phyloP scores from a whole-genome alignment of 2,329 filamentous ascomycete genomes.

The Pseudonectria foliicola region DNA sequence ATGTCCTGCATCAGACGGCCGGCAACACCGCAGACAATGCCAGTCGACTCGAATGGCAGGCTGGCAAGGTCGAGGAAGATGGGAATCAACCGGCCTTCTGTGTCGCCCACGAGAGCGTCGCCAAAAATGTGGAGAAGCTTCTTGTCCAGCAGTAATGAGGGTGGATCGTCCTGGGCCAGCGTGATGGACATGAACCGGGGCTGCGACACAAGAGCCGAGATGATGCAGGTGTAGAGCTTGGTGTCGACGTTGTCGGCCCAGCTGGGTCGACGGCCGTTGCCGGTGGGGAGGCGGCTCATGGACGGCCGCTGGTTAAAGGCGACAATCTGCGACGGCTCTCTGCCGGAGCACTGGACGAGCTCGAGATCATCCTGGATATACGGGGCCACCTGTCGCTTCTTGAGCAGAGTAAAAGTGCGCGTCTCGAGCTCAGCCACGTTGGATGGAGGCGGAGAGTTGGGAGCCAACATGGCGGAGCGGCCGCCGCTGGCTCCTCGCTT shows the following conservation, averaged over 20 bases:
- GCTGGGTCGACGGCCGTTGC: constrained; percentile 28
- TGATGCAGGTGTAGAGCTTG: constrained; percentile 55
- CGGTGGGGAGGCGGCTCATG: constrained; percentile 31
- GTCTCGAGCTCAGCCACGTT: constrained; percentile 72
- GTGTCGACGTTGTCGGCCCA: constrained; percentile 58
- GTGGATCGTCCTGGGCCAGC: constrained; percentile 64
- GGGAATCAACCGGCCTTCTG: constrained; percentile 66
- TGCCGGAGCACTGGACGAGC: constrained; percentile 76
- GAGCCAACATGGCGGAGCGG: constrained; percentile 38
- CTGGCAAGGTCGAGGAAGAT: constrained; percentile 81
- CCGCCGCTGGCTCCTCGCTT: constrained; percentile 18
- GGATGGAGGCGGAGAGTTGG: constrained; percentile 68
- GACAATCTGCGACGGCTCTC: constrained; percentile 36
- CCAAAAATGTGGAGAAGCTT: constrained; percentile 58
- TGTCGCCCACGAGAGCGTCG: constrained; percentile 69
- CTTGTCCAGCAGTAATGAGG: constrained; percentile 66
- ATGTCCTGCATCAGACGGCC: constrained; percentile 72
- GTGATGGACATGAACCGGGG: constrained; percentile 70
- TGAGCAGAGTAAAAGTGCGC: constrained; percentile 79
- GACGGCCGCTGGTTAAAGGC: constrained; percentile 31
- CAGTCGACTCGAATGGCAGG: constrained; percentile 80
- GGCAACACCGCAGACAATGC: constrained; percentile 91
- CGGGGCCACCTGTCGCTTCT: constrained; percentile 66
- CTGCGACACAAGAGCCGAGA: constrained; percentile 52
- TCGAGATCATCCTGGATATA: constrained; percentile 61